Evolutionary conservation across 2,329 filamentous ascomycete genomes (phyloP), one percentile per base, ranked within the genome.

Genomic region (Achaetomium macrosporum): DNA sequence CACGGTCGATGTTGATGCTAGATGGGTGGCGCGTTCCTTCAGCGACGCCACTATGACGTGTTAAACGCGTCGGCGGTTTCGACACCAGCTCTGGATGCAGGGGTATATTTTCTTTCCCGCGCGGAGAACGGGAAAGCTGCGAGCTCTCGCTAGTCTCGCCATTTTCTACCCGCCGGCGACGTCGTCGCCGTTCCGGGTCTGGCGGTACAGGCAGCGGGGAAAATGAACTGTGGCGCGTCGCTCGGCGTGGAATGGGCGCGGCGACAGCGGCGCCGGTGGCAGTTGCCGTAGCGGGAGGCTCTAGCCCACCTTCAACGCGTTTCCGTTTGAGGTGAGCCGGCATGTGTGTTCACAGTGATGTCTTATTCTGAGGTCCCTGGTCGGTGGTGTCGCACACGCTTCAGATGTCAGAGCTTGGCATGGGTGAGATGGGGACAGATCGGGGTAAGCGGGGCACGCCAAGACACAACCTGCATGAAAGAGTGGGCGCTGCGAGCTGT

Each of bases 181-280:
- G 62, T 8, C 63, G 61, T 50, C 59, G 57, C n/a, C 61, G 64
- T 48, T 62, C 61, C 12, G 63, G 61, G 33, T 66, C 62, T 50
- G 63, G 59, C 59, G 62, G 64, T 44, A 66, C 63, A 33, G 66
- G 61, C 41, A 64, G 67, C 47, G 69, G 67, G 55, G 67, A 59
- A 42, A 64, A 65, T 47, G 69, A 67, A 10, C 65, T 61, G 46
- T 65, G 66, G 51, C 68, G 68, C 60, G 67, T 70, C 47, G 63
- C 62, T 58, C 68, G 65, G 51, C 65, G 66, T 54, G 66, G 59
- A 39, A 51, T 36, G 35, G 50, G 33, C 17, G 50, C 46, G n/a
- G 19, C 15, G 15, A 47, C 37, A 3, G 40, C 45, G 12, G 52
- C 15, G 4, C 35, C 25, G 37, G 54, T 29, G 33, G 56, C 17